Conservation (phyloP, 2,329 filamentous ascomycete species). For the Zopfia rhizophila region DNA sequence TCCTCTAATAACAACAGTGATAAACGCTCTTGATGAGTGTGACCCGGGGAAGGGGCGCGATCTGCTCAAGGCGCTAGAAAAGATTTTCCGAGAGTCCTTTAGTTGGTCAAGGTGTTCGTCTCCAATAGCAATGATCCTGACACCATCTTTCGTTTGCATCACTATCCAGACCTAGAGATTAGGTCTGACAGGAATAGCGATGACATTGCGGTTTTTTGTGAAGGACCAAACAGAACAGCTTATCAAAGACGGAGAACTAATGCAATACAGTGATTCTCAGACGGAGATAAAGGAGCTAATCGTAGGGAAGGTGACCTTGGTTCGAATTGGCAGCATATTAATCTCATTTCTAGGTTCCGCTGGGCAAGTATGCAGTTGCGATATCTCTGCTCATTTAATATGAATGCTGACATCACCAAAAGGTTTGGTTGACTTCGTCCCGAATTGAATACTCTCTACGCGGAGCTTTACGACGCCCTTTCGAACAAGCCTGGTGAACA, state of each 20-base stretch:
- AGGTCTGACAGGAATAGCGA: slow-evolving; percentile 23
- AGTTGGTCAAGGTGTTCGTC: slow-evolving; percentile 42
- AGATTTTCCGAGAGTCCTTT: slow-evolving; percentile 28
- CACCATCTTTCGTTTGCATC: slow-evolving; percentile 13
- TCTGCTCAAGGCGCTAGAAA: slow-evolving; percentile 27
- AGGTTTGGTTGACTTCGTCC: slow-evolving; percentile 27
- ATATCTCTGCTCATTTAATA: slow-evolving; percentile 22
- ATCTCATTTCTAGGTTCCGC: slow-evolving; percentile 31
- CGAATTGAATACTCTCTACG: slow-evolving; percentile 4
- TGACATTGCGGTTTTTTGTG: slow-evolving; percentile 37
- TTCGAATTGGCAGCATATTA: background rate
- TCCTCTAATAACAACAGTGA: slow-evolving; percentile 32
- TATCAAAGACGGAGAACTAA: slow-evolving; percentile 15
- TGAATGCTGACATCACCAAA: slow-evolving; percentile 23
- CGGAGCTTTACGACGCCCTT: background rate
- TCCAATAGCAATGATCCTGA: slow-evolving; percentile 40
- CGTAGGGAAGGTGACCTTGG: slow-evolving; percentile 17
- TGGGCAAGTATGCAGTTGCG: slow-evolving; percentile 38
- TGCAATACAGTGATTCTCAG: slow-evolving; percentile 10
- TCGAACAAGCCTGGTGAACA: background rate
- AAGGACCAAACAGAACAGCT: slow-evolving; percentile 14
- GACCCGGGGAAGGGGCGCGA: slow-evolving; percentile 22
- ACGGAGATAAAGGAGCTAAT: slow-evolving; percentile 22
- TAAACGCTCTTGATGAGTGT: slow-evolving; percentile 46
- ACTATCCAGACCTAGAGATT: slow-evolving; percentile 32